Evolutionary conservation across 139 green algal genomes (phyloP), one percentile per base, ranked within the genome.

Genomic region (Chlorella ohadii): DNA sequence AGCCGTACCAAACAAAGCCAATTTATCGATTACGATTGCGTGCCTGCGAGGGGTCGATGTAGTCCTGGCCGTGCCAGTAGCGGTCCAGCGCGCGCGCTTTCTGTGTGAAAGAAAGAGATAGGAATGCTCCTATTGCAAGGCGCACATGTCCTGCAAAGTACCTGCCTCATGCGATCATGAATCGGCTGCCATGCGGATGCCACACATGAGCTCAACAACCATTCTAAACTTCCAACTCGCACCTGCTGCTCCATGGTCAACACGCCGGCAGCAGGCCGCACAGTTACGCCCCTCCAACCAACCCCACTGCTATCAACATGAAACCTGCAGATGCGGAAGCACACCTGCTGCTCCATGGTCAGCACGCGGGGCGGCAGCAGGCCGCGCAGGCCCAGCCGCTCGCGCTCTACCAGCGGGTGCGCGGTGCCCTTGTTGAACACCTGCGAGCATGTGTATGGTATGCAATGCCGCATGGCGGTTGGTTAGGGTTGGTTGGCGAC

Each of bases 311-410:
- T n/a, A n/a, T n/a, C n/a, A n/a, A n/a, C n/a, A n/a, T n/a, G n/a
- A n/a, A n/a, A n/a, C n/a, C n/a, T n/a, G n/a, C n/a, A n/a, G n/a
- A n/a, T n/a, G n/a, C n/a, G n/a, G n/a, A n/a, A n/a, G n/a, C n/a
- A 1, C 55, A 92, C 89, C 90, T 97, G 94, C 36, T 88, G 82
- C 34, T 94, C 81, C 88, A 97, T 82, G 0, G 82, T 86, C 1
- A 93, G 84, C 12, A 91, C 81, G 1, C 89, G 64, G 2, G 94
- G 92, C 19, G 97, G 97, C 70, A 99, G 88, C 38, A 99, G 90
- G 25, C 97, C 97, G 4, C 96, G 85, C 38, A 99, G 82, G 0
- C 92, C 92, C 38, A 99, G 82, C 1, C 96, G 87, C 77, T 99
- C 97, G 0, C 96, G 87, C 84, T 99, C 97, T 16, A 88, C 66